Evolutionary conservation across 495 filamentous ascomycete species (phyloP), one percentile per base, ranked within the genome.

Genomic region (Apiosordaria backusii): DNA sequence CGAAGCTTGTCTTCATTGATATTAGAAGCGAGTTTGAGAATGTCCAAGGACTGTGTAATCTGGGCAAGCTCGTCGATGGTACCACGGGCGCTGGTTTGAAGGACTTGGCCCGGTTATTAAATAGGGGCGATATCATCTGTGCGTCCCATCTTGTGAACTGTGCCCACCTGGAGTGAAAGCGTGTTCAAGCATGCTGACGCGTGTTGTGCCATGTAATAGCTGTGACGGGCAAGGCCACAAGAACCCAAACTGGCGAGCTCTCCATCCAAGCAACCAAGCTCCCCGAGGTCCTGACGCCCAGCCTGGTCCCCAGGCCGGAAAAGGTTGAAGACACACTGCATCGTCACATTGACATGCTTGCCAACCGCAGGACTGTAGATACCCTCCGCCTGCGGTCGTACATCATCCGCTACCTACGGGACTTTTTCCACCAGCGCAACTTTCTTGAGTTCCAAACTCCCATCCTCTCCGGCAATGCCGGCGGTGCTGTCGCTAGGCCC

Each of bases 361-460:
- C 91, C 26, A 89, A 93, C 74, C 83, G 78, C 21, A 72, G 78
- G 18, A 78, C 86, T 7, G 80, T 82, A n/a, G 85, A 96, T 71
- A 86, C 86, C 23, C 77, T 97, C 63, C 85, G 85, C 35, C 80
- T 94, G 24, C 87, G 94, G 25, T 89, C 92, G 3, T 79, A 86
- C 26, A 85, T 99, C 57, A 86, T 91, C 57, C 87, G 89, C 58
- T 84, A 87, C 67, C 76, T 98, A 50, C 88, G 91, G 54, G 82
- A 88, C 57, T 92, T 90, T 75, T 83, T 99, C 60, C 72, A 88
- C 50, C 82, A 87, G 24, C 78, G 85, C 13, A 82, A 83, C 23
- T 97, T 97, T 68, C 80, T 92, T 65, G 91, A 97, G 75, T 91
- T 98, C 29, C 89, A 88, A 68, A 99, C 95, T 1, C 95, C 95